phyloP scores from a whole-genome alignment of 2,329 filamentous ascomycete species.

The Paradendryphiella salina region DNA sequence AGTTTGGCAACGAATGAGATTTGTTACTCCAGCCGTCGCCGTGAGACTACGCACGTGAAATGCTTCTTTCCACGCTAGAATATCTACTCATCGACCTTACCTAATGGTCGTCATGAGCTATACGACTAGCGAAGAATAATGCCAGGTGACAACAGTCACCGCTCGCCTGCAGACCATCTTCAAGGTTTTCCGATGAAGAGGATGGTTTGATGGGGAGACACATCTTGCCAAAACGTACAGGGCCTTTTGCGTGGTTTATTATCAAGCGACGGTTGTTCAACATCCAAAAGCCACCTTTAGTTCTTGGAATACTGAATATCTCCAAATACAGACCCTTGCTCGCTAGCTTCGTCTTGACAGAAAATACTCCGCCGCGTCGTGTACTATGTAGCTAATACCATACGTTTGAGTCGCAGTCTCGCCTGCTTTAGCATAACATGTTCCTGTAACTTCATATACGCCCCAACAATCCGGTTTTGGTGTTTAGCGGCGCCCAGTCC shows the following conservation, averaged over 20 bases:
- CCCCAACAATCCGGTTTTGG: too few species aligned
- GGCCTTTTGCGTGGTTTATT: neutral
- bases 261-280: too few species aligned
- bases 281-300: too few species aligned
- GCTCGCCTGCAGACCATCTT: constrained; percentile 82
- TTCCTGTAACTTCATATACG: too few species aligned
- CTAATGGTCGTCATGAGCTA: constrained; percentile 79
- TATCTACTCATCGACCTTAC: constrained; percentile 83
- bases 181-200: constrained; percentile 64
- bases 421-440: too few species aligned
- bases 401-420: too few species aligned
- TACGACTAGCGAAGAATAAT: constrained; percentile 88
- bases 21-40: constrained; percentile 33
- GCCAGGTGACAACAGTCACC: constrained; percentile 55
- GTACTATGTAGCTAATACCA: too few species aligned
- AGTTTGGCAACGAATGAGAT: constrained; percentile 30
- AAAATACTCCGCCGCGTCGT: too few species aligned
- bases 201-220: constrained; percentile 83
- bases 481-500: too few species aligned
- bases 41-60: constrained; percentile 25
- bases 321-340: too few species aligned
- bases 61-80: constrained; percentile 62
- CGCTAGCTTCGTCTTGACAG: too few species aligned
- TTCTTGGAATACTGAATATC: too few species aligned
- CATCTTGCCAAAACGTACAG: neutral